Base-by-base conservation (phyloP, 2,329 filamentous ascomycete genomes). In the Penicillium sp. region DNA sequence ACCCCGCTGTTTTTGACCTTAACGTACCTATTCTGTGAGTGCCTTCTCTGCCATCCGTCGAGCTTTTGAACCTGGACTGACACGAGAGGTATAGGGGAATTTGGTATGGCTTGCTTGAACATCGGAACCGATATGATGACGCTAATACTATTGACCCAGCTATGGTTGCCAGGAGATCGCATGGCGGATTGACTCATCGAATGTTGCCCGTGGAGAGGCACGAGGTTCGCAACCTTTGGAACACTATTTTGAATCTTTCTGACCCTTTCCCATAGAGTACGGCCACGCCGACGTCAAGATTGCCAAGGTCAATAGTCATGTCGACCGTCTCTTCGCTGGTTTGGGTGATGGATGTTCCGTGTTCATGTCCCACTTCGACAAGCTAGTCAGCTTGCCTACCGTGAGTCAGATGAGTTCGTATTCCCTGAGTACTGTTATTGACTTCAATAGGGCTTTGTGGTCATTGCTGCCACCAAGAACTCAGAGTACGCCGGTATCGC, bases 281-380 rank as follows among this genome's bases (percentile, higher is more conserved):
- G 88, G 89, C 23, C 83, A 89, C 64, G 84, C 89, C 26, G 79
- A 84, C 50, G 69, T 96, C 49, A 83, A 80, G 56, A 80, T 89
- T 30, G 76, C 84, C 61, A 76, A 75, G 62, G 79, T 84, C 61
- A 71, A 71, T 57, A 60, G 67, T 19, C 85, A 91, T 66, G 86
- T 89, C 62, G 88, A 96, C 71, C 81, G 82, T 44, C 84, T 97
- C 19, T 97, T 97, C 73, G 80, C 84, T 27, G 90, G 86, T 14
- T 69, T 96, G 10, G 87, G 85, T 55, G 85, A 89, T 57, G 77
- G 84, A 47, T 80, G 90, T 65, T 81, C 88, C 57, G 84, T 90
- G 13, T 93, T 84, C 81, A 97, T 97, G 92, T 89, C 84, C 62
- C 93, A 97, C 71, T 87, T 86, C 55, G 91, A 97, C 76, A 96